phyloP scores from a whole-genome alignment of 371 early-diverging fungal species.

The Mucor mucedo region DNA sequence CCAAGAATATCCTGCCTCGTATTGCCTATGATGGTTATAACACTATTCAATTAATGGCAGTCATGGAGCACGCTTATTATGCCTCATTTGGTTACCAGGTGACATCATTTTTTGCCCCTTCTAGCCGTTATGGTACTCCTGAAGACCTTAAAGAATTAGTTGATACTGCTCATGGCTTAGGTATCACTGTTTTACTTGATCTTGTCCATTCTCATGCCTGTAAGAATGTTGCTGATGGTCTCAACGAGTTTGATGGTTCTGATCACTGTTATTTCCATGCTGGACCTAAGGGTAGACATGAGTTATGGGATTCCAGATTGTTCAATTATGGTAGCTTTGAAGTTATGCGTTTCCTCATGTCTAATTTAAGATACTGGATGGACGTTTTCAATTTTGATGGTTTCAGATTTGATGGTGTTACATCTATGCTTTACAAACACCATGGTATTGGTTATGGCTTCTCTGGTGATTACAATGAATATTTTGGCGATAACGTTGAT shows the following conservation, averaged over 20 bases:
- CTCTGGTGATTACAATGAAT: constrained; percentile 92
- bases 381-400: constrained; percentile 92
- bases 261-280: constrained; percentile 96
- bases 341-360: constrained; percentile 89
- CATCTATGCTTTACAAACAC: constrained; percentile 93
- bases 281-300: constrained; percentile 85
- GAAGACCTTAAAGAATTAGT: constrained; percentile 89
- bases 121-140: constrained; percentile 91
- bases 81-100: constrained; percentile 98
- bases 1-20: constrained; percentile 84
- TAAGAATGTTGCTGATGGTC: constrained; percentile 93
- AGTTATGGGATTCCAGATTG: constrained; percentile 92
- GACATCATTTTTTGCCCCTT: constrained; percentile 92
- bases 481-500: constrained; percentile 88
- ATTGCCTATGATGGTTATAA: constrained; percentile 93
- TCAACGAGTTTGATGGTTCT: constrained; percentile 95
- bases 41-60: constrained; percentile 94
- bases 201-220: constrained; percentile 97
- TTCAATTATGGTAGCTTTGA: constrained; percentile 95
- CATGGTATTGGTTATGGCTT: constrained; percentile 96
- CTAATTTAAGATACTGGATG: constrained; percentile 92
- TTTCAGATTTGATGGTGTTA: constrained; percentile 98
- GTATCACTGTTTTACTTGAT: constrained; percentile 90
- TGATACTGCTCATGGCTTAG: constrained; percentile 92
- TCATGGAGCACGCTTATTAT: constrained; percentile 99